Base-by-base conservation (phyloP, 23 red algal genomes). In the Gracilariopsis chorda region DNA sequence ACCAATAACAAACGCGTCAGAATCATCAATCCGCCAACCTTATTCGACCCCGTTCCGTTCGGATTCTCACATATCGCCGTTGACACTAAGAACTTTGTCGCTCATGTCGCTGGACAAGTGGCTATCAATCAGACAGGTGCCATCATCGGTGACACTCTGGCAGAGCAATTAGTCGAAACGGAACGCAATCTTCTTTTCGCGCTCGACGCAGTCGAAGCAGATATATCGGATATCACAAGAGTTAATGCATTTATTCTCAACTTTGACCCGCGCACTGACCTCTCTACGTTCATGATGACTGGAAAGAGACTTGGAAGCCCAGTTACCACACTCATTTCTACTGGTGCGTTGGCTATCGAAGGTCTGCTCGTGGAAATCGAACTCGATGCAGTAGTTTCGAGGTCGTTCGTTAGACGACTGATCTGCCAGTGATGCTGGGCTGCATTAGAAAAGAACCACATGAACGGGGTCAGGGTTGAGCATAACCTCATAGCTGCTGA, bases 21-120 rank as follows among this genome's bases (percentile, higher is more conserved):
- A 8, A 60, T 43, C 19, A 23, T 91, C 30, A 91, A 91, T 29
- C 87, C 87, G 11, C 52, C 87, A 16, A 73, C 87, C 8, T 42
- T 91, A 11, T 80, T 91, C 47, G 87, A 91, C 57, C 48, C 87
- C 37, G 17, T 37, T 27, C 87, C 87, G 11, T 69, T 91, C 23
- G 71, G 71, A 32, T 91, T 40, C 51, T 47, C 87, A 14, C 87
- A 91, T 16, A 47, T 91, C 33, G 71, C 21, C 8, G 56, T 91
- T 32, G 87, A 91, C 47, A 91, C 48, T 20, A 19, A 46, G 30
- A 91, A 51, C 7, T 52, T 40, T 25, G 74, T 80, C 11, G 87
- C 70, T 0, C 74, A 91, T 37, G n/a, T 91, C 36, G 71, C 87
- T 0, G 87, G 87, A 12, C 87, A 79, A 49, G 49, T 72, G 25